Evolutionary conservation across 192 early-diverging fungal species (phyloP).

Genomic region (Rhizoclosmatium globosum): DNA sequence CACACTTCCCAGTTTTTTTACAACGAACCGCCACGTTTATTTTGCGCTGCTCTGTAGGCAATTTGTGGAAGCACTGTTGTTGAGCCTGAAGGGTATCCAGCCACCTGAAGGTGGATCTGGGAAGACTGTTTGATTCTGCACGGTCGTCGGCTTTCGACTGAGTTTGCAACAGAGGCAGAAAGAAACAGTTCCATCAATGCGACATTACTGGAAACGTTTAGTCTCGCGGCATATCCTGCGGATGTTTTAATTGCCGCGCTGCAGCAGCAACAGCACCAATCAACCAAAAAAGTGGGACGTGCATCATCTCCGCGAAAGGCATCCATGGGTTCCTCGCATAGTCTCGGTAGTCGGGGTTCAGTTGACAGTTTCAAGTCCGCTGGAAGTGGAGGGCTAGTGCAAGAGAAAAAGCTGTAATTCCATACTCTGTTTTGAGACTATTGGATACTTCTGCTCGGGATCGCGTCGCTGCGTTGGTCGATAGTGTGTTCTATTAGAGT

Average conservation of each 20-base stretch:
- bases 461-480: slow-evolving; percentile 1
- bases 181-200: not conserved
- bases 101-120: not conserved
- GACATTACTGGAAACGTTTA: not conserved
- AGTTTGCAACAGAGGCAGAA: not conserved
- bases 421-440: not conserved
- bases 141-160: not conserved
- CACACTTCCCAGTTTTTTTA: slow-evolving; percentile 75
- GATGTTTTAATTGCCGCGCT: not conserved
- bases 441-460: slow-evolving; percentile 10
- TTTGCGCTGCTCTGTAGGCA: slow-evolving; percentile 85
- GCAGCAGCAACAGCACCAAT: slow-evolving; percentile 1
- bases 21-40: slow-evolving; percentile 66
- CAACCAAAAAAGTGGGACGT: not conserved
- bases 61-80: slow-evolving; percentile 85
- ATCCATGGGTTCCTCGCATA: not conserved
- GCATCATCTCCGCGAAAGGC: not conserved
- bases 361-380: not conserved
- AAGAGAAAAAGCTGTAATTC: not conserved
- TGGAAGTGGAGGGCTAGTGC: not conserved
- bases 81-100: not conserved
- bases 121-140: not conserved
- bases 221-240: not conserved
- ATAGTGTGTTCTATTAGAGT: slow-evolving; percentile 10
- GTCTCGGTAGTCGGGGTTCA: not conserved